These are phyloP conservation scores for Blastobotrys aristatus DNA, from an alignment of 1,139 yeast genomes.

Conservation along the genomic window DNA sequence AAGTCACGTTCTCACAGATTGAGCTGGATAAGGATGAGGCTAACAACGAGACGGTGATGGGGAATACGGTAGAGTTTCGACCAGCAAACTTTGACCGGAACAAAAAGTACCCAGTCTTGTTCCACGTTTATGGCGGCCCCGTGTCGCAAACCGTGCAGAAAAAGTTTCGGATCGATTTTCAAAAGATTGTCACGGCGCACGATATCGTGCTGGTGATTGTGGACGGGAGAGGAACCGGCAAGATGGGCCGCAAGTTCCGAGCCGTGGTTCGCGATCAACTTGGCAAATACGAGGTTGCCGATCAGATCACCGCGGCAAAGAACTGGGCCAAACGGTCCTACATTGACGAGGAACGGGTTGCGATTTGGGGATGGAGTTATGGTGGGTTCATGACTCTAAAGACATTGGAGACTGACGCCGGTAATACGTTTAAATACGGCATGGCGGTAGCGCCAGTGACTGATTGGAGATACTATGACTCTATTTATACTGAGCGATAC, in stretches of 20 bases:
- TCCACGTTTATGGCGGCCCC: slow-evolving; percentile 91
- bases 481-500: slow-evolving; percentile 85
- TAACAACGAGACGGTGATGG: slow-evolving; percentile 39
- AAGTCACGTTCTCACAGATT: slow-evolving; percentile 46
- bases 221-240: slow-evolving; percentile 96
- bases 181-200: slow-evolving; percentile 61
- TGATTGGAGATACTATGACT: slow-evolving; percentile 73
- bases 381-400: slow-evolving; percentile 80
- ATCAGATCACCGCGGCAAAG: slow-evolving; percentile 62
- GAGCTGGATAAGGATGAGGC: slow-evolving; percentile 37
- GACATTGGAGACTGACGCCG: slow-evolving; percentile 66
- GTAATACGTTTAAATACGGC: slow-evolving; percentile 65
- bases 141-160: slow-evolving; percentile 72
- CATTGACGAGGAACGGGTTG: slow-evolving; percentile 60
- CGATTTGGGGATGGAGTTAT: slow-evolving; percentile 96
- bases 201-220: slow-evolving; percentile 74
- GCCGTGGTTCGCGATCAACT: slow-evolving; percentile 62
- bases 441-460: slow-evolving; percentile 91
- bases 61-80: slow-evolving; percentile 67
- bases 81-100: slow-evolving; percentile 59
- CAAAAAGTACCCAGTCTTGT: slow-evolving; percentile 68
- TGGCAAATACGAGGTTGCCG: slow-evolving; percentile 87
- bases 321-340: slow-evolving; percentile 51
- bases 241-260: slow-evolving; percentile 73
- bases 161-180: slow-evolving; percentile 54